Conservation (phyloP, 2,329 filamentous ascomycete species). For the Hansfordia pulvinata region DNA sequence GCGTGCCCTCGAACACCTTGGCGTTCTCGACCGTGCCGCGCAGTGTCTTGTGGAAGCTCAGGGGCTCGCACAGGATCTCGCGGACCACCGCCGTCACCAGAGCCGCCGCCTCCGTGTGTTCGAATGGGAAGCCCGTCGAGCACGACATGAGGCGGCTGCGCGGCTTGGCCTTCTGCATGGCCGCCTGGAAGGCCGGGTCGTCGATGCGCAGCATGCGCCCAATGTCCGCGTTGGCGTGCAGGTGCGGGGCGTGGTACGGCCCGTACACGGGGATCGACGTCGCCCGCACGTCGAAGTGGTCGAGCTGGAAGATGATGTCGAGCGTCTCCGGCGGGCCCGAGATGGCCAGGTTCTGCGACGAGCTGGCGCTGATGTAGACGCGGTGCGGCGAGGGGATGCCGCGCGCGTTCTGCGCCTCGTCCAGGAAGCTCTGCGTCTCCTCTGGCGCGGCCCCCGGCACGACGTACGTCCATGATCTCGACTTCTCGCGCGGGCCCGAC, state of each 20-base stretch:
- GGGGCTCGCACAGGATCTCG: conserved; percentile 35
- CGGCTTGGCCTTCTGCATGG: conserved; percentile 26
- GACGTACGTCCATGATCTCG: conserved; percentile 54
- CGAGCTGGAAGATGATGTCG: conserved; percentile 24
- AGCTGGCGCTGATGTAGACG: conserved; percentile 40
- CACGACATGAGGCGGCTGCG: conserved; percentile 36
- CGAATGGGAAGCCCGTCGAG: conserved; percentile 28
- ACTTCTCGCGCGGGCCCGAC: conserved; percentile 22
- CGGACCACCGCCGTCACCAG: conserved; percentile 28
- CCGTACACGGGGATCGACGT: conserved; percentile 39
- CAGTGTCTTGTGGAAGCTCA: conserved; percentile 33
- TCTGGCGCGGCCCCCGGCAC: conserved; percentile 41
- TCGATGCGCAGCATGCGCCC: conserved; percentile 29
- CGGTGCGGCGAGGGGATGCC: conserved; percentile 27
- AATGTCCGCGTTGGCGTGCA: conserved; percentile 30
- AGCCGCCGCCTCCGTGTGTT: conserved; percentile 22
- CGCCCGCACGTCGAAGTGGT: conserved; percentile 24
- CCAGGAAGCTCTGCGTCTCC: conserved; percentile 34
- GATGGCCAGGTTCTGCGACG: conserved; percentile 32
- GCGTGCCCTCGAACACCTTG: conserved; percentile 21
- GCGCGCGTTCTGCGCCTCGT: conserved; percentile 39
- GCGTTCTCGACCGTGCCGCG: conserved; percentile 30
- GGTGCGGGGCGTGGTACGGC: conserved; percentile 41
- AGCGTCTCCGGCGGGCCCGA: conserved; percentile 40
- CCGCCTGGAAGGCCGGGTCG: conserved; percentile 21